Evolutionary conservation across 345 rosid genomes (phyloP).

Genomic region (Mercurialis annua): DNA sequence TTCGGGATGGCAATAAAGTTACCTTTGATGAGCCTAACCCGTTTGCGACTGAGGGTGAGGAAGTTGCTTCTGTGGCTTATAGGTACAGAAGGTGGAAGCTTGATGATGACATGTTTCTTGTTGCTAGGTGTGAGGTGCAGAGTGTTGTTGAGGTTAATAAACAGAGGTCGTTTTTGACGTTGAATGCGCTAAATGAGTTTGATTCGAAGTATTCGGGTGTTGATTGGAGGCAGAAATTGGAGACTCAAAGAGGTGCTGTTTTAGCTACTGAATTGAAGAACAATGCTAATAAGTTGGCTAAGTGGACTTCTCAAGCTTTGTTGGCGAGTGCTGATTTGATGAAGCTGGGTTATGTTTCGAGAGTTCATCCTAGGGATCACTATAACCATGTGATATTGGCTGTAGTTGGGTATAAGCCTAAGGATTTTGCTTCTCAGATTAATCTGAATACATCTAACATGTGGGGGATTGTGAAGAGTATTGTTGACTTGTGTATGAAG

Average conservation of each 20-base stretch:
- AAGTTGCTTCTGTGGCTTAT: constrained; percentile 93
- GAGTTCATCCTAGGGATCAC: constrained; percentile 98
- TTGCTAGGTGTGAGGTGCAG: constrained; percentile 92
- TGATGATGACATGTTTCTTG: constrained; percentile 66
- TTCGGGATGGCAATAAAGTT: constrained; percentile 77
- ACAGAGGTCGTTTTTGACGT: constrained; percentile 68
- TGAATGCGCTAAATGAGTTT: constrained; percentile 94
- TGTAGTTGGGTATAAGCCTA: constrained; percentile 84
- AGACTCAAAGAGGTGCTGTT: constrained; percentile 96
- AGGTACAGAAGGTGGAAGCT: constrained; percentile 97
- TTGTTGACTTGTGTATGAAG: constrained; percentile 92
- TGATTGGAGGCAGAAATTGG: constrained; percentile 98
- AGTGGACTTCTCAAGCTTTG: constrained; percentile 96
- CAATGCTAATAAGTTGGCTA: constrained; percentile 90
- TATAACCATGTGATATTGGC: constrained; percentile 90
- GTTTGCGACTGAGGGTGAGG: constrained; percentile 86
- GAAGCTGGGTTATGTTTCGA: constrained; percentile 93
- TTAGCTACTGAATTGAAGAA: constrained; percentile 95
- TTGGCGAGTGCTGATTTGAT: constrained; percentile 89
- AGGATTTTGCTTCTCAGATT: constrained; percentile 84
- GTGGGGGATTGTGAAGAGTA: constrained; percentile 98
- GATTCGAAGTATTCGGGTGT: constrained; percentile 94
- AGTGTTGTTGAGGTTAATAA: constrained; percentile 76
- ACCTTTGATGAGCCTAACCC: constrained; percentile 86
- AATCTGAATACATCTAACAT: constrained; percentile 80